A percentile compares a stretch with the other conserved stretches of the same genome.
Evolutionary conservation across 2,329 filamentous ascomycete species (phyloP).

Genomic region (Exophiala sp.): DNA sequence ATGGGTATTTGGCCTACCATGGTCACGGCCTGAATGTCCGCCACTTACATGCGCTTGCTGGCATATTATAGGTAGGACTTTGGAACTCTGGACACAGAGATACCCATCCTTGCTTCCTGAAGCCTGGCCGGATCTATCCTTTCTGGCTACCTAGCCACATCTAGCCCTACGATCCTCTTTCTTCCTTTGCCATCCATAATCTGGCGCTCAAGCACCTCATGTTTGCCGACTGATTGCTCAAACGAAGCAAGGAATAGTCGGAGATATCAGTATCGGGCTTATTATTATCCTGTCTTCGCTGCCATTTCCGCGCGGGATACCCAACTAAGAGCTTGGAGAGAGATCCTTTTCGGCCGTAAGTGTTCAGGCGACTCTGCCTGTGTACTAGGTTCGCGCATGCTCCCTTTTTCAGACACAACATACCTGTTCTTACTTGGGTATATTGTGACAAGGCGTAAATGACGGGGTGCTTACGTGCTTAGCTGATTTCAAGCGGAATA

Average conservation of each 20-base stretch:
- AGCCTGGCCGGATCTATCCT: background rate
- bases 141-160: background rate
- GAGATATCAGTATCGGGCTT: no score
- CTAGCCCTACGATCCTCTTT: background rate
- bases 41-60: no score
- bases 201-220: background rate
- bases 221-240: background rate
- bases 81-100: no score
- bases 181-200: background rate
- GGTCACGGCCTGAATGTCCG: no score
- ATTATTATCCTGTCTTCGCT: no score
- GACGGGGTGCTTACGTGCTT: conserved; percentile 14
- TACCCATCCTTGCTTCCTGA: no score
- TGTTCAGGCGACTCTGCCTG: conserved; percentile 4
- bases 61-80: no score
- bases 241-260: background rate
- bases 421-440: background rate
- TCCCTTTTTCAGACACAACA: conserved; percentile 5
- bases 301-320: background rate
- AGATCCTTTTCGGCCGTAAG: conserved; percentile 13
- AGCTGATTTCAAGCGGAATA: conserved; percentile 5
- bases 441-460: background rate
- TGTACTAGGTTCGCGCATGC: conserved; percentile 8
- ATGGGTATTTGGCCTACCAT: no score
- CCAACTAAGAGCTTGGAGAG: background rate